Base-by-base conservation (phyloP, 2,329 filamentous ascomycete genomes). In the Plectosphaerella cucumerina region DNA sequence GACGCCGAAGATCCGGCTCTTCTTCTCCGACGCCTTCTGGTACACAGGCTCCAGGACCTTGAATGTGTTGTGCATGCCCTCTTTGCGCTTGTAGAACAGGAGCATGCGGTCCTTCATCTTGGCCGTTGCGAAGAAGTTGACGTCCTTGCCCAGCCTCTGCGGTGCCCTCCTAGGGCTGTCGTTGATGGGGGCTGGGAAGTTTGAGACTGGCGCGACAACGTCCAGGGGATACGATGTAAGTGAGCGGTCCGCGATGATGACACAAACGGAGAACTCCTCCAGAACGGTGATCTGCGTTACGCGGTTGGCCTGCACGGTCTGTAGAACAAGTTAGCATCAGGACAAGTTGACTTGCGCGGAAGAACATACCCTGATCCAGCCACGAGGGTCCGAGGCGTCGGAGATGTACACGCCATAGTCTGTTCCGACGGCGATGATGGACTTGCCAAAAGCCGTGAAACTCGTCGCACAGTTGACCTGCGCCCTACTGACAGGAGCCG, bases 31-130 rank as follows among this genome's bases (percentile, higher is more conserved):
- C 1, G 91, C 88, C 65, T 96, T 97, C 59, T 97, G 92, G 63
- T 94, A 89, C 22, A 99, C 90, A 1, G 94, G 94, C 66, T 99
- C 94, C 9, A 99, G 82, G 12, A 99, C 91, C 72, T 92, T 97
- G 80, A 99, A 97, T 0, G 89, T 96, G 21, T 90, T 97, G 61
- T 92, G 90, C 54, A 97, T 78, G 23, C 87, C 87, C 66, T 97
- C 94, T 55, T 90, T 89, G 66, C 95, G 95, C 73, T 97, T 97
- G 80, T 97, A 99, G 68, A 99, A 93, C 23, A 99, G 85, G 8
- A 99, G 76, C 58, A 88, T 92, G 8, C 94, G 84, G 54, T 99
- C 94, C 75, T 99, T 99, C 92, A 99, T 97, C 53, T 89, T 85
- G 10, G 93, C 94, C 1, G 91, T 94, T 15, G 91, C 90, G 67